Percentiles rank a stretch among this genome's conserved stretches.
Conservation (phyloP, 164 flowering plant species). For the Stephania cephalantha region DNA sequence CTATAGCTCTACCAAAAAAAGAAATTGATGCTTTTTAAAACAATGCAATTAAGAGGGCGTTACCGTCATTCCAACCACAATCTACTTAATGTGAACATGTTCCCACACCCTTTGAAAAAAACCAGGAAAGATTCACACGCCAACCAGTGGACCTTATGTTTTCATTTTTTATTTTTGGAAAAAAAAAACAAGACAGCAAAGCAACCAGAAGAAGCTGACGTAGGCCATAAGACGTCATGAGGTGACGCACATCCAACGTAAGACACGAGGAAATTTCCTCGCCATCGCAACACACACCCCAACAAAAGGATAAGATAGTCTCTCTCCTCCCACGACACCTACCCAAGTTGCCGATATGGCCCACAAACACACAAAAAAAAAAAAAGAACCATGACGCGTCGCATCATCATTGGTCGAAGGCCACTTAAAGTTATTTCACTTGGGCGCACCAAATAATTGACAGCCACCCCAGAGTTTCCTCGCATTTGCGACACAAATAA, state of each 20-base stretch:
- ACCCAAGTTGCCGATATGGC: not conserved
- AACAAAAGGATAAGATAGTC: not conserved
- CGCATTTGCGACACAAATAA: not conserved
- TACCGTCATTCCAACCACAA: not conserved
- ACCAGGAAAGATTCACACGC: too few species aligned
- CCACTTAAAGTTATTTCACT: not conserved
- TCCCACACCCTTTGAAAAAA: not conserved
- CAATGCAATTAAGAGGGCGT: not conserved
- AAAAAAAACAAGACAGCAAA: not conserved
- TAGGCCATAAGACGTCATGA: not conserved
- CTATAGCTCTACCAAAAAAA: too few species aligned
- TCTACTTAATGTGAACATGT: not conserved
- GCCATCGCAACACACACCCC: not conserved
- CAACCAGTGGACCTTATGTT: not conserved
- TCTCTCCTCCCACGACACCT: too few species aligned
- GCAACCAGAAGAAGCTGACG: slow-evolving; percentile 2
- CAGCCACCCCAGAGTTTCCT: not conserved
- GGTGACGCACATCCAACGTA: not conserved
- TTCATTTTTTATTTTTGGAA: not conserved
- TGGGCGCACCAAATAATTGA: not conserved
- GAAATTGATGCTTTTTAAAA: too few species aligned
- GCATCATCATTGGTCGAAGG: not conserved
- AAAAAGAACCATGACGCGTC: not conserved
- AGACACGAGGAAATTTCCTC: not conserved
- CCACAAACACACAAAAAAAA: not conserved